These are phyloP conservation scores for Phoma herbarum DNA, from an alignment of 2,329 filamentous ascomycete species.

Conservation along the genomic window DNA sequence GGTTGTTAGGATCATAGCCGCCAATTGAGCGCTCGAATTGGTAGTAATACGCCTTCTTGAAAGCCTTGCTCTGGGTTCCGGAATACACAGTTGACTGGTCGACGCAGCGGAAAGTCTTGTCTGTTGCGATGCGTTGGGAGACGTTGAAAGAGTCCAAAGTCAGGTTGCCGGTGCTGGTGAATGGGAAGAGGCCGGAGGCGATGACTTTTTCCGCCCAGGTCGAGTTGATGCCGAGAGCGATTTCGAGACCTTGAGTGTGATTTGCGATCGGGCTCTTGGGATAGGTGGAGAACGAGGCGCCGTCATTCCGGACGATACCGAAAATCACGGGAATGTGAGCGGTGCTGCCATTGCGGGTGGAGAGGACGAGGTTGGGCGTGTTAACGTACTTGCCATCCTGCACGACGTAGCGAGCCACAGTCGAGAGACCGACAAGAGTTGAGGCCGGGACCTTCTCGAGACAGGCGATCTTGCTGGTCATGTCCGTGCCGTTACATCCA, in stretches of 20 bases:
- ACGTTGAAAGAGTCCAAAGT: conserved; percentile 67
- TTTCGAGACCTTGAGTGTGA: conserved; percentile 55
- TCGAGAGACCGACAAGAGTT: conserved; percentile 52
- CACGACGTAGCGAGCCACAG: conserved; percentile 63
- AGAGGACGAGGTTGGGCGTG: conserved; percentile 59
- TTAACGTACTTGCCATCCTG: conserved; percentile 67
- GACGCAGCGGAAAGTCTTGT: conserved; percentile 67
- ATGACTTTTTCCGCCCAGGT: conserved; percentile 47
- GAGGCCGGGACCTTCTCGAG: conserved; percentile 59
- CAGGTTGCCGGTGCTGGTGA: conserved; percentile 58
- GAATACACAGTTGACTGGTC: conserved; percentile 67
- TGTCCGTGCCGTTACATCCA: conserved; percentile 60
- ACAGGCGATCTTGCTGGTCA: conserved; percentile 62
- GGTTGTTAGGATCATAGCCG: conserved; percentile 62
- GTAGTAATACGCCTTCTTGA: conserved; percentile 65
- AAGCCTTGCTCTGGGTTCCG: conserved; percentile 56
- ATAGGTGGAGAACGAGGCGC: conserved; percentile 62
- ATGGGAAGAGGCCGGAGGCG: conserved; percentile 60
- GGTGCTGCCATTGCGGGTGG: conserved; percentile 53
- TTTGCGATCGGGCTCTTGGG: conserved; percentile 56
- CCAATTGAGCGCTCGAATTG: conserved; percentile 67
- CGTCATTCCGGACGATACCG: conserved; percentile 64
- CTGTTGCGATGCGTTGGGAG: conserved; percentile 64
- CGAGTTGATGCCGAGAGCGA: conserved; percentile 57
- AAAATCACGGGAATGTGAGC: conserved; percentile 65